Evolutionary conservation across 495 filamentous ascomycete genomes (phyloP).

Genomic region (Penicillium herquei): DNA sequence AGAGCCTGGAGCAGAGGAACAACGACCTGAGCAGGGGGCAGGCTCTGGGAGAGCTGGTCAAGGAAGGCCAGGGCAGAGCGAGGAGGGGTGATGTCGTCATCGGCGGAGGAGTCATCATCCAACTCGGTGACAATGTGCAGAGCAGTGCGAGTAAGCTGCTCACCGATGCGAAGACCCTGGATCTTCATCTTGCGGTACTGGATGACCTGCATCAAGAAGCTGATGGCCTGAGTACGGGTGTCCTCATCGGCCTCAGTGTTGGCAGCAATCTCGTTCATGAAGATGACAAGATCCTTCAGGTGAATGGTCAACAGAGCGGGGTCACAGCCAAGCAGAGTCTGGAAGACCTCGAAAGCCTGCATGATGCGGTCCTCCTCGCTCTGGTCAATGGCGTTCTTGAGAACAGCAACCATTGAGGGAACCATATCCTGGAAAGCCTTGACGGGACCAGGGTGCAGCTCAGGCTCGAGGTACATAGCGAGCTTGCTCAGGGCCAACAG

Average conservation of each 20-base stretch:
- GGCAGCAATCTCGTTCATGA: conserved; percentile 86
- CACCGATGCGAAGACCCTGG: conserved; percentile 77
- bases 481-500: conserved; percentile 89
- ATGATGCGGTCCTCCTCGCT: conserved; percentile 82
- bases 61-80: conserved; percentile 83
- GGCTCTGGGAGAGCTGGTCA: conserved; percentile 79
- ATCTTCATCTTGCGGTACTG: conserved; percentile 94
- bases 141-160: conserved; percentile 80
- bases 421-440: conserved; percentile 72
- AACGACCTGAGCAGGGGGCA: conserved; percentile 92
- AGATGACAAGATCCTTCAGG: conserved; percentile 85
- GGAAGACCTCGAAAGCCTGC: conserved; percentile 95
- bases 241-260: conserved; percentile 77
- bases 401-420: conserved; percentile 83
- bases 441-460: conserved; percentile 73
- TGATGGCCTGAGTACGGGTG: conserved; percentile 81
- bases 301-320: conserved; percentile 77
- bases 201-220: conserved; percentile 89
- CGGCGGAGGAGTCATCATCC: conserved; percentile 65
- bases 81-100: conserved; percentile 88
- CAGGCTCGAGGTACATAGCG: conserved; percentile 81
- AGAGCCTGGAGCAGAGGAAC: conserved; percentile 86
- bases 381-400: conserved; percentile 75
- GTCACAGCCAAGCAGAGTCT: conserved; percentile 89
- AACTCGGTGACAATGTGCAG: conserved; percentile 88